These are phyloP conservation scores for Pugionium dolabratum DNA, from an alignment of 345 rosid species.

Conservation along the genomic window DNA sequence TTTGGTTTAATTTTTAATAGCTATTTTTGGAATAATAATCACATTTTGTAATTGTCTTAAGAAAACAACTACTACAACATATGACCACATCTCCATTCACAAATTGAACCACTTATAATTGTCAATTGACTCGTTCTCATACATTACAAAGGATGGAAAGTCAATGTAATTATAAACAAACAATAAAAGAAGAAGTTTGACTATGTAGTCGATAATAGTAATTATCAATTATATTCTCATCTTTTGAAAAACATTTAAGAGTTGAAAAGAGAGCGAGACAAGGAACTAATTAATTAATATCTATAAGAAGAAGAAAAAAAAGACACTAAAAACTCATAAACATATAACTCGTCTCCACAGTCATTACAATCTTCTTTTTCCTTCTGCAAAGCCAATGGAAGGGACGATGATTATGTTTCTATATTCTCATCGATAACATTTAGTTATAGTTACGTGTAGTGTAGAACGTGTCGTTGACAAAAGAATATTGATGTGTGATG, in stretches of 20 bases:
- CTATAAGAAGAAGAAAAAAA: not conserved
- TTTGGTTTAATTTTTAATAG: no score
- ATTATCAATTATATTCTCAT: constrained; percentile 13
- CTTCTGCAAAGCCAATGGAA: constrained; percentile 24
- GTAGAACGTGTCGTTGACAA: constrained; percentile 26
- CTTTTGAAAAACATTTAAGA: constrained; percentile 6
- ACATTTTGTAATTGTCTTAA: no score
- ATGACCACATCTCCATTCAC: no score
- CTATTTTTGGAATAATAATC: no score
- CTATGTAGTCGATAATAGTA: not conserved
- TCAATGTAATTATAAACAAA: not conserved
- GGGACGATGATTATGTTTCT: constrained; percentile 18
- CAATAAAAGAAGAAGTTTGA: constrained; percentile 2
- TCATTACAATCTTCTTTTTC: not conserved
- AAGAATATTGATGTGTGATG: constrained; percentile 32
- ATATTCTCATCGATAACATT: constrained; percentile 20
- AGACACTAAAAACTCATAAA: constrained; percentile 8
- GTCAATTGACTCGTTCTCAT: no score
- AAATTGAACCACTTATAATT: no score
- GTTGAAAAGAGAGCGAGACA: not conserved
- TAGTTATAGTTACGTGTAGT: constrained; percentile 36
- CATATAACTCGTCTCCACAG: constrained; percentile 15
- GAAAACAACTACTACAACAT: no score
- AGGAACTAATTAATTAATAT: constrained; percentile 5
- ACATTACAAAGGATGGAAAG: not conserved